phyloP scores from a whole-genome alignment of 179 eudicot species.

The Kewa caespitosa region DNA sequence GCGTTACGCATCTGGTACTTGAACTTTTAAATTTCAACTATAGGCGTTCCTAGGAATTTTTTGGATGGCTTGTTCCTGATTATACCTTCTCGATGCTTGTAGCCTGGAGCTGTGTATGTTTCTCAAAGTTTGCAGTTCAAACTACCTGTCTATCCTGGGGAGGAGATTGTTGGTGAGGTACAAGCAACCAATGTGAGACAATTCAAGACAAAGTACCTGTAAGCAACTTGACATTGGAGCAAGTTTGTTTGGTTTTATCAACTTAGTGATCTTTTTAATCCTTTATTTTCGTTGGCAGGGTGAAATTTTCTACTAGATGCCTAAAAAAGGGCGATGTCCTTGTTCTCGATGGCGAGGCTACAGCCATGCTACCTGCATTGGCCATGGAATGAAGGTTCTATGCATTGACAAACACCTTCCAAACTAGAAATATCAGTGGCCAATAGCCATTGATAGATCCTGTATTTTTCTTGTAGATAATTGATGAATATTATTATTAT shows the following conservation, averaged over 20 bases:
- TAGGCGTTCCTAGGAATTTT: background rate
- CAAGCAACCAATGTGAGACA: constrained; percentile 41
- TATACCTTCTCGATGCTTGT: constrained; percentile 11
- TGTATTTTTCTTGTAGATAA: too few relatives aligned
- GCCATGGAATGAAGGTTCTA: constrained; percentile 5
- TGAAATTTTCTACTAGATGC: constrained; percentile 62
- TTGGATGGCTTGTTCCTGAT: background rate
- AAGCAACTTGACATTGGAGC: constrained; percentile 22
- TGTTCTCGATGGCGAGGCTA: constrained; percentile 67
- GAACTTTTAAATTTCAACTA: too few relatives aligned
- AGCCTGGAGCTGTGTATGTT: constrained; percentile 81
- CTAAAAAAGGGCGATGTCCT: constrained; percentile 35
- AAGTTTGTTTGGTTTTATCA: background rate
- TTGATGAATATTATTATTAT: too few relatives aligned
- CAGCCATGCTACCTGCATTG: constrained; percentile 46
- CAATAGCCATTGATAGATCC: too few relatives aligned
- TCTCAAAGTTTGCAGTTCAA: constrained; percentile 67
- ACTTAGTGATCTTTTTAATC: background rate
- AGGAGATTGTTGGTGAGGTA: constrained; percentile 54
- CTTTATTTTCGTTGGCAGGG: constrained; percentile 30
- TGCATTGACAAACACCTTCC: background rate
- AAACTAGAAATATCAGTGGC: background rate
- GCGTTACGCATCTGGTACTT: too few relatives aligned
- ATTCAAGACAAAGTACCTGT: constrained; percentile 53
- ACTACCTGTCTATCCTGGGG: constrained; percentile 59